Conservation (phyloP, 805 yeast genomes). For the Kodamaea restingae region DNA sequence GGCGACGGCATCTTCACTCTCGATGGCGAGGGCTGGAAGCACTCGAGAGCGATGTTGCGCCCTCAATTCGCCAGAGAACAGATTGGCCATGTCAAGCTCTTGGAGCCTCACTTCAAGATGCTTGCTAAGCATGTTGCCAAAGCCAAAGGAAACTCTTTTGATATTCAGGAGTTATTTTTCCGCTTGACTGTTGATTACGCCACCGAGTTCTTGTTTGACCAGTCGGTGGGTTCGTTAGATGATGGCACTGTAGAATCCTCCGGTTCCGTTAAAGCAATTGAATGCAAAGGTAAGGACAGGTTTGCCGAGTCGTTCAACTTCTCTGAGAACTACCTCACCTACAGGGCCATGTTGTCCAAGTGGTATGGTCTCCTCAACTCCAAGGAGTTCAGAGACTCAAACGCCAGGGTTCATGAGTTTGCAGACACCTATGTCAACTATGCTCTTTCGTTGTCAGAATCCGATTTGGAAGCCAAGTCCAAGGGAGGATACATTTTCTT, state of each 20-base stretch:
- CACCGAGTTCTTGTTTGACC: conserved; percentile 41
- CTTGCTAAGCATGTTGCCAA: conserved; percentile 28
- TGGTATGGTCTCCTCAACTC: conserved; percentile 17
- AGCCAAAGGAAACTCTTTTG: conserved; percentile 26
- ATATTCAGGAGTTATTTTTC: conserved; percentile 37
- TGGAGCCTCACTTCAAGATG: conserved; percentile 39
- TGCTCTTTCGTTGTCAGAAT: conserved; percentile 31
- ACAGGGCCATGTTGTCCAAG: conserved; percentile 18
- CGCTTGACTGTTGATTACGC: conserved; percentile 39
- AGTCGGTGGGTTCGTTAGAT: conserved; percentile 30
- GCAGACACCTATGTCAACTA: conserved; percentile 38
- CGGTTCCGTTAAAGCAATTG: conserved; percentile 8
- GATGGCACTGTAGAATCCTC: conserved; percentile 16
- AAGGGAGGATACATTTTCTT: conserved; percentile 44
- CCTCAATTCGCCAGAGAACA: conserved; percentile 44
- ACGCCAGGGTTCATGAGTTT: conserved; percentile 25
- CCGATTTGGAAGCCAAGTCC: conserved; percentile 28
- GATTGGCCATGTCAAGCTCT: conserved; percentile 34
- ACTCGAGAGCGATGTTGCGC: conserved; percentile 40
- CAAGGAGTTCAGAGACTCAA: conserved; percentile 15
- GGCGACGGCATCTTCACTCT: conserved; percentile 44
- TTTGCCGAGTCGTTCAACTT: conserved; percentile 35
- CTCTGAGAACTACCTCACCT: conserved; percentile 29
- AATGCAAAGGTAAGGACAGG: conserved; percentile 28
- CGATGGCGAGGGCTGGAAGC: conserved; percentile 42